phyloP scores from a whole-genome alignment of 2,329 filamentous ascomycete genomes.

The Remersonia thermophila region DNA sequence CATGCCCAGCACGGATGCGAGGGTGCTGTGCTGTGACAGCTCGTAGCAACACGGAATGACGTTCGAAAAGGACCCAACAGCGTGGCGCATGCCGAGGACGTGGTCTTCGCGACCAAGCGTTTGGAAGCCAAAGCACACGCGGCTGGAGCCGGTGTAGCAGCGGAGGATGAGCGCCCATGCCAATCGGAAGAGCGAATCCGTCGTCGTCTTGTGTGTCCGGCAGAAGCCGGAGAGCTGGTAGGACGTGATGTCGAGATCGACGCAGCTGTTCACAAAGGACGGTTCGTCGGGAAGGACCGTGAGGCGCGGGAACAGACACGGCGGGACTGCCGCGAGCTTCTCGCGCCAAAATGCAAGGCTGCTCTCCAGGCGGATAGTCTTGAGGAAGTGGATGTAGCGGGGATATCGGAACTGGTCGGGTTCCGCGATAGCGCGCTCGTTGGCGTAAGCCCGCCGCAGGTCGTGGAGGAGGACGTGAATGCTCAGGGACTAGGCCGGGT shows the following conservation, averaged over 20 bases:
- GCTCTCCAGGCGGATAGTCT: slow-evolving; percentile 20
- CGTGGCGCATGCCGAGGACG: slow-evolving; percentile 27
- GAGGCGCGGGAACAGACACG: slow-evolving; percentile 36
- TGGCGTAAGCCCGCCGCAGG: slow-evolving; percentile 32
- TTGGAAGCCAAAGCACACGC: slow-evolving; percentile 43
- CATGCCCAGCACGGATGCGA: slow-evolving; percentile 23
- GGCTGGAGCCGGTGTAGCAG: slow-evolving; percentile 38
- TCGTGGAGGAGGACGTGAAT: slow-evolving; percentile 35
- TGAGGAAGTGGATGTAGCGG: slow-evolving; percentile 28
- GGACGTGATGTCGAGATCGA: slow-evolving; percentile 29
- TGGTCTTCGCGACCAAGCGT: slow-evolving; percentile 33
- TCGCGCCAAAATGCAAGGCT: slow-evolving; percentile 36
- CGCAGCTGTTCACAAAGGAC: slow-evolving; percentile 24
- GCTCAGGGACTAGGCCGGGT: slow-evolving; percentile 23
- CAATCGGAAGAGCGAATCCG: slow-evolving; percentile 41
- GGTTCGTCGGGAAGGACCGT: slow-evolving; percentile 15
- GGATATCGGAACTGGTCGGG: slow-evolving; percentile 25
- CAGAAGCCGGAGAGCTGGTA: slow-evolving; percentile 33
- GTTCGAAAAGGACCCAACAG: slow-evolving; percentile 36
- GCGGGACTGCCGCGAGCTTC: slow-evolving; percentile 25
- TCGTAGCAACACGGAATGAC: slow-evolving; percentile 25
- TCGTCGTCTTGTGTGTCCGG: slow-evolving; percentile 27
- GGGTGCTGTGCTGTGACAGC: slow-evolving; percentile 21
- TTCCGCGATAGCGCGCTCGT: slow-evolving; percentile 24
- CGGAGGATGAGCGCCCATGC: slow-evolving; percentile 48